Evolutionary conservation across 805 yeast genomes (phyloP).

Genomic region (Saturnispora hagleri): DNA sequence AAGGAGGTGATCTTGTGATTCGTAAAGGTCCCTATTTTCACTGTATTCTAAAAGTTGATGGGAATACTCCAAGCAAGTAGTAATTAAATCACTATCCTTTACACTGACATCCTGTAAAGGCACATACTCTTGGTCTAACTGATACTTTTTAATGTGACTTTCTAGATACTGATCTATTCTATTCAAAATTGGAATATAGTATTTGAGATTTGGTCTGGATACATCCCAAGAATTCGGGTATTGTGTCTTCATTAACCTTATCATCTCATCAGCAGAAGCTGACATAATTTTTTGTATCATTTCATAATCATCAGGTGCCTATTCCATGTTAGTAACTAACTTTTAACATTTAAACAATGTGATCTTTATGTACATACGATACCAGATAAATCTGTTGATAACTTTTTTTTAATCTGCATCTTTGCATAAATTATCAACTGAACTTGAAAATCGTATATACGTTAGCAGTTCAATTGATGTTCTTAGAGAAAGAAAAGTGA

Average conservation of each 20-base stretch:
- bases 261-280: constrained; percentile 18
- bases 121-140: constrained; percentile 37
- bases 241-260: constrained; percentile 13
- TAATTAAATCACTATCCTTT: constrained; percentile 39
- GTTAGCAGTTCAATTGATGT: background rate
- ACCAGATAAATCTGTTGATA: constrained; percentile 2
- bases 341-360: background rate
- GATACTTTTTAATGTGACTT: constrained; percentile 42
- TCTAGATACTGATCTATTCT: constrained; percentile 64
- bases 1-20: constrained; percentile 54
- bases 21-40: constrained; percentile 54
- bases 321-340: constrained; percentile 9
- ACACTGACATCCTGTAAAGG: constrained; percentile 36
- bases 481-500: background rate
- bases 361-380: background rate
- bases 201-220: constrained; percentile 42
- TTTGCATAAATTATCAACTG: background rate
- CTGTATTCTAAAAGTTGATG: constrained; percentile 59
- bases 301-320: constrained; percentile 16
- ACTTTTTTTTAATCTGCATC: constrained; percentile 2
- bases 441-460: background rate
- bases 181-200: constrained; percentile 72
- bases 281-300: constrained; percentile 13
- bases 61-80: constrained; percentile 53
- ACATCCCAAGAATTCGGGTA: constrained; percentile 25